Evolutionary conservation across 176 grass and related monocot genomes (phyloP).

Genomic region (Rhynchospora pubera): DNA sequence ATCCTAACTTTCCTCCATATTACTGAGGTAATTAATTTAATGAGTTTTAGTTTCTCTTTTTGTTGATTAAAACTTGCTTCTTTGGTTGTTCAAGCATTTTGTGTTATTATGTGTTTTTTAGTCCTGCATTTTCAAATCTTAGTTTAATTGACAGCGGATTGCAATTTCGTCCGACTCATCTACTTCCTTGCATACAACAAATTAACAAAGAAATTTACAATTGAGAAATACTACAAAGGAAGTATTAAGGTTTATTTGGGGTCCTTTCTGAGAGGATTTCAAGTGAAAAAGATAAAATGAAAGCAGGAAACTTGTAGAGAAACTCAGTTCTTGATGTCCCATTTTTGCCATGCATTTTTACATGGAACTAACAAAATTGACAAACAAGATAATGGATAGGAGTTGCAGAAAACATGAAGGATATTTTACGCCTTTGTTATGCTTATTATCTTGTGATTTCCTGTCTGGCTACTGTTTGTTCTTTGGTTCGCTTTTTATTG

Average conservation of each 20-base stretch:
- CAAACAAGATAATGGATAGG: neutral
- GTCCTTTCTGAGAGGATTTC: neutral
- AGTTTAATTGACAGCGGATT: neutral
- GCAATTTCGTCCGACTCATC: neutral
- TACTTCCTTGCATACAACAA: neutral
- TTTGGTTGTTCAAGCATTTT: neutral
- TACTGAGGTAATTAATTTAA: slow-evolving; percentile 64
- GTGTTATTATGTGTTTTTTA: neutral
- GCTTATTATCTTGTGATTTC: neutral
- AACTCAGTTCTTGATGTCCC: neutral
- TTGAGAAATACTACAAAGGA: neutral
- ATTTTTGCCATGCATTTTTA: neutral
- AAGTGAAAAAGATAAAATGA: neutral
- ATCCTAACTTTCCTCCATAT: slow-evolving; percentile 74
- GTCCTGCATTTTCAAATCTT: neutral
- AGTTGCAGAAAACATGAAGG: neutral
- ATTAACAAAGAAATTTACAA: neutral
- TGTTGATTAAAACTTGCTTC: neutral
- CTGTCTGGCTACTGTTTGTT: neutral
- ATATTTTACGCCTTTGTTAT: neutral
- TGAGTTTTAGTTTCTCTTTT: neutral
- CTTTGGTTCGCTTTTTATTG: neutral
- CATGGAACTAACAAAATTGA: neutral
- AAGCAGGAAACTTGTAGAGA: neutral
- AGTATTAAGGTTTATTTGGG: neutral